Base-by-base conservation (phyloP, 768 basidiomycete genomes). In the Lentinula lateritia region DNA sequence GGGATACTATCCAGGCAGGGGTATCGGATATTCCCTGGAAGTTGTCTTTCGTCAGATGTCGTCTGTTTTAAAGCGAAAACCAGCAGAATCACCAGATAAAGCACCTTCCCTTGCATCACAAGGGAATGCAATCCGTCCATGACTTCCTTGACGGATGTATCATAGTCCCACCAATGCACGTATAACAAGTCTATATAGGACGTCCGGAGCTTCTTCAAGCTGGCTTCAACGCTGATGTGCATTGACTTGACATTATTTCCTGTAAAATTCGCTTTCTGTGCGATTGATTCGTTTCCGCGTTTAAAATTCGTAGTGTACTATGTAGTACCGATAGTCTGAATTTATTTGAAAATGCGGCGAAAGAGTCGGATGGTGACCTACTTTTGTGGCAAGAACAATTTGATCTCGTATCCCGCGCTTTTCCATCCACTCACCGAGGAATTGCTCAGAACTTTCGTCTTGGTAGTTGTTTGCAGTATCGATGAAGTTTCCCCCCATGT, bases 391-490 rank as follows among this genome's bases (percentile, higher is more conserved):
- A 45, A 83, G 74, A 61, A 83, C 78, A 10, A 84, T 70, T 63
- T 80, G 77, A 62, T 83, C 78, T 3, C 82, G 71, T 52, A 78
- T 78, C 0, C 74, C 74, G n/a, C 80, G 71, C 35, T 69, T 63
- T 63, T 80, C 75, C 58, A 78, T 77, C 82, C 82, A 84, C 66
- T 83, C 82, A 6, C 82, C 83, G 32, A 83, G 74, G 65, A 79
- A 79, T 52, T 64, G 58, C 67, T 89, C 86, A 4, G 82, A 84
- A 18, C 76, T 66, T 62, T 81, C 84, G 60, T 84, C 78, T 64
- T 86, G 83, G 60, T 81, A 82, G 66, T 66, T 70, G 62, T 78
- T 81, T 5, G 82, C 78, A 0, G 80, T 81, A 53, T 80, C 80
- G 61, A 82, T 78, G 52, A 80, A 78, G 66, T 81, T 81, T 0